Conservation (phyloP, 441 rosid genomes). For the Metrosideros polymorpha region DNA sequence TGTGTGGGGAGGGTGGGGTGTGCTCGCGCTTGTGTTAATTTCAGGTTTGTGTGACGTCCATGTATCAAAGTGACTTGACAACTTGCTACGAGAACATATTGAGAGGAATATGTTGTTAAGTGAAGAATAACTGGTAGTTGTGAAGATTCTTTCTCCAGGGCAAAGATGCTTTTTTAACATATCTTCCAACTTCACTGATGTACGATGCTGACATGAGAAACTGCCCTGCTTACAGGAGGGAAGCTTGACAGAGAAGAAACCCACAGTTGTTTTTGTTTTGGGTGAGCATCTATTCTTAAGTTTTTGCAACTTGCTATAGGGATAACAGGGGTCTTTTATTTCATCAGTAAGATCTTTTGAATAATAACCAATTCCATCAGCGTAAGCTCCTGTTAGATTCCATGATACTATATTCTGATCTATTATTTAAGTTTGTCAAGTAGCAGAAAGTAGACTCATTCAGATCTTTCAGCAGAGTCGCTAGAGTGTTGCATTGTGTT, state of each 20-base stretch:
- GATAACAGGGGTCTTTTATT: neutral
- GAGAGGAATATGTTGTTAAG: neutral
- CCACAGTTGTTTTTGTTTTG: conserved; percentile 75
- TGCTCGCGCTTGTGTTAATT: neutral
- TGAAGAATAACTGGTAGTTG: neutral
- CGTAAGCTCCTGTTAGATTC: neutral
- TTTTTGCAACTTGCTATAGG: neutral
- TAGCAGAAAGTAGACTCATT: neutral
- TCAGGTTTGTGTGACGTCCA: neutral
- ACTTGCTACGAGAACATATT: neutral
- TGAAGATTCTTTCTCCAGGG: neutral
- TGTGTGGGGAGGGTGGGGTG: neutral
- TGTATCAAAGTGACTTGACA: neutral
- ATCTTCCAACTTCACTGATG: neutral
- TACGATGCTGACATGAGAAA: neutral
- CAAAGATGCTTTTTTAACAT: neutral
- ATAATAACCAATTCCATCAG: neutral
- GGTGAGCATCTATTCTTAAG: conserved; percentile 30
- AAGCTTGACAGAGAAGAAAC: conserved; percentile 48
- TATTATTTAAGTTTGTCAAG: neutral
- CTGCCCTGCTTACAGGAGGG: conserved; percentile 26
- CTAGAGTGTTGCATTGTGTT: neutral
- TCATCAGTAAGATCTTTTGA: neutral
- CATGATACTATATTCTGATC: neutral
- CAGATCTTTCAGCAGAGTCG: neutral